These are phyloP conservation scores for Aphanomyces astaci DNA, from an alignment of 352 stramenopile genomes.

Conservation along the genomic window DNA sequence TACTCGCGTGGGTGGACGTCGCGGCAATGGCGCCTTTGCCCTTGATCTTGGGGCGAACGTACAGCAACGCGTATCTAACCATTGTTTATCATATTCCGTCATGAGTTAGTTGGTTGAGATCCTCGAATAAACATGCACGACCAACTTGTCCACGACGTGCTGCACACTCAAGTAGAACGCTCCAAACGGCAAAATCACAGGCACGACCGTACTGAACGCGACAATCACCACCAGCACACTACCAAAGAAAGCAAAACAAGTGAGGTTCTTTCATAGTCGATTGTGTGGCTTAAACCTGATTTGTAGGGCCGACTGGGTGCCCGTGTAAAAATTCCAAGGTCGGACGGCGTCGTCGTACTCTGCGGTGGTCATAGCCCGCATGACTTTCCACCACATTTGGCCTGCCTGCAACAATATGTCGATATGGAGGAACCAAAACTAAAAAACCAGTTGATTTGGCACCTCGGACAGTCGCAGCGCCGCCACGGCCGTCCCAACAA, in stretches of 20 bases:
- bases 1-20: conserved; percentile 71
- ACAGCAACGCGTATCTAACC: conserved; percentile 51
- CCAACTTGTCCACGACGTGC: conserved; percentile 64
- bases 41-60: conserved; percentile 76
- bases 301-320: conserved; percentile 73
- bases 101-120: too few species aligned
- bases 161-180: conserved; percentile 82
- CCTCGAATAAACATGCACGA: too few species aligned
- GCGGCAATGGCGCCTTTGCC: conserved; percentile 72
- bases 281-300: conserved; percentile 31
- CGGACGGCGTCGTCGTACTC: conserved; percentile 67
- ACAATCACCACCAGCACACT: conserved; percentile 75
- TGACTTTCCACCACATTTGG: conserved; percentile 74
- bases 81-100: not conserved
- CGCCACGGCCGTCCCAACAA: conserved; percentile 68
- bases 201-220: conserved; percentile 79
- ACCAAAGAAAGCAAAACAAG: not conserved
- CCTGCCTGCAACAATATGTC: too few species aligned
- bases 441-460: too few species aligned
- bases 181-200: conserved; percentile 69
- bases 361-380: conserved; percentile 57
- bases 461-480: conserved; percentile 71
- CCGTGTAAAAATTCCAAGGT: conserved; percentile 74
- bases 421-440: too few species aligned
- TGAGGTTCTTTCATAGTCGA: not conserved